Evolutionary conservation across 345 rosid species (phyloP), one percentile per base, ranked within the genome.

Genomic region (Brassica incana): DNA sequence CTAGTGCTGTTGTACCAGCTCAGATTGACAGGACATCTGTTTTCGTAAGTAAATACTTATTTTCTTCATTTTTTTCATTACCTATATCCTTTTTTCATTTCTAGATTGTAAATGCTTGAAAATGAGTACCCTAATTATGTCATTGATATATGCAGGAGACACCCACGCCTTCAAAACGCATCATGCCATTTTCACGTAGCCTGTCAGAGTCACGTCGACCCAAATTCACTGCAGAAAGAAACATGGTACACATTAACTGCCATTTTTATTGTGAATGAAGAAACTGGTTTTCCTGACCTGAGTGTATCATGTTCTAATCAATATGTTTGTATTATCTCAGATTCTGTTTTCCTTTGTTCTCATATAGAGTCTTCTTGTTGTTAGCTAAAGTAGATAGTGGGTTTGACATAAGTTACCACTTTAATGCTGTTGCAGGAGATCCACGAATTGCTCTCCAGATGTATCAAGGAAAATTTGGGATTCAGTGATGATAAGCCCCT

Each of bases 391-490:
- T 74, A 20, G 50, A 65, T 64, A 27, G 15, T 59, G 27, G 56
- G 52, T 43, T 65, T 71, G 63, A 81, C 58, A 58, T 65, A 74
- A 58, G 45, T 67, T 72, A 29, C 67, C 54, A 30, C 62, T 68
- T 64, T 33, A 83, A 32, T 50, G 56, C 56, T 48, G 5, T 14
- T 85, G 27, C 89, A 95, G 99, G 98, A 95, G 80, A 88, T 90
- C 82, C 89, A 82, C 77, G 98, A 90, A 77, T 84, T 93, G 78
- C 92, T 95, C 45, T 93, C 97, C 32, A 89, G 82, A 78, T 91
- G 98, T 80, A 91, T 95, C 72, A 93, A 84, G 80, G 99, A 93
- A 86, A 87, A 88, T 78, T 72, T 91, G 81, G 98, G 99, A 25
- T 95, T 95, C 79, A 75, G 74, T 72, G 84, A 84, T 86, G 93